These are phyloP conservation scores for Kazachstania sp. DNA, from an alignment of 1,139 yeast genomes.

Conservation along the genomic window DNA sequence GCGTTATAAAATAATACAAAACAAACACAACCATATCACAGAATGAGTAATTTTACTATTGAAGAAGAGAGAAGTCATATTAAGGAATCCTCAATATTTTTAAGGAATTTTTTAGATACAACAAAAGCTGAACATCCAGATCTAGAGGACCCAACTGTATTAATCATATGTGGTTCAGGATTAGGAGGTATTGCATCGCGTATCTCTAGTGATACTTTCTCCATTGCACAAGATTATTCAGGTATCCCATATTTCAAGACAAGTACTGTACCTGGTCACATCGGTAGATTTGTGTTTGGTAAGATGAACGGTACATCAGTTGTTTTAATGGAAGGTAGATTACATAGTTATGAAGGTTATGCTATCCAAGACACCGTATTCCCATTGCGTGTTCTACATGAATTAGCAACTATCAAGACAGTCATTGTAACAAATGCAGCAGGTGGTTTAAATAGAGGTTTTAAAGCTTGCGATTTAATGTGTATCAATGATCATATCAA, in stretches of 20 bases:
- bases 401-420: constrained; percentile 45
- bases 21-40: neutral
- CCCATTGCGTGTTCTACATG: constrained; percentile 70
- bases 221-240: constrained; percentile 33
- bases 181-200: constrained; percentile 71
- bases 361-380: constrained; percentile 71
- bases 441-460: constrained; percentile 68
- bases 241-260: constrained; percentile 72
- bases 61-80: constrained; percentile 11
- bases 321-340: constrained; percentile 86
- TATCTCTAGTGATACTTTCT: constrained; percentile 30
- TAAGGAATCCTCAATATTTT: constrained; percentile 8
- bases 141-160: constrained; percentile 42
- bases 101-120: constrained; percentile 6
- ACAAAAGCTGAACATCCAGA: constrained; percentile 6
- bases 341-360: constrained; percentile 90
- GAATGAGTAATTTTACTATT: constrained; percentile 8
- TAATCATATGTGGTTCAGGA: constrained; percentile 93
- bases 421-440: constrained; percentile 90
- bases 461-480: constrained; percentile 83
- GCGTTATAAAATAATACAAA: too few species aligned
- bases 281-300: constrained; percentile 77
- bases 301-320: constrained; percentile 67
- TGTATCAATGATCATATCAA: constrained; percentile 81
- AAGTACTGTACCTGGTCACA: constrained; percentile 87